Conservation (phyloP, 495 filamentous ascomycete species). For the Penicillium dipodomyicola region DNA sequence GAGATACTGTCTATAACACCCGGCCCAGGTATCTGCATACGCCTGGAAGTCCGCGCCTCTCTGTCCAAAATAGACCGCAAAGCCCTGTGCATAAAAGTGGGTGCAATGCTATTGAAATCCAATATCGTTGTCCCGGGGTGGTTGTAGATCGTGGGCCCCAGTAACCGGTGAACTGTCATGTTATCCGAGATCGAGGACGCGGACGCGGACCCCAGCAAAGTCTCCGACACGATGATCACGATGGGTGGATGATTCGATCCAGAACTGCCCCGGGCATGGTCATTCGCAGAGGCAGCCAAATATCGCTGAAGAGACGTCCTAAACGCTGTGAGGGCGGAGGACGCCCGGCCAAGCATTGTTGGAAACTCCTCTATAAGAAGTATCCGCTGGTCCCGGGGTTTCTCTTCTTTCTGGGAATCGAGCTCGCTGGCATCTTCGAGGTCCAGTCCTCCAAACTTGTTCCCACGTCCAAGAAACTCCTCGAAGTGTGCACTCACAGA, state of each 20-base stretch:
- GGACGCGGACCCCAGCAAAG: conserved; percentile 69
- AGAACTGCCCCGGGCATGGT: conserved; percentile 14
- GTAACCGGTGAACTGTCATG: conserved; percentile 82
- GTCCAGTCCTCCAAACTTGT: conserved; percentile 75
- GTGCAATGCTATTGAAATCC: conserved; percentile 89
- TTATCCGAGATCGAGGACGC: conserved; percentile 76
- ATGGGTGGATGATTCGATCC: conserved; percentile 60
- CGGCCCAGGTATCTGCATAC: conserved; percentile 65
- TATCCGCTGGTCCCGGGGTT: conserved; percentile 45
- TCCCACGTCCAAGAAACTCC: conserved; percentile 78
- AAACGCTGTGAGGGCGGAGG: conserved; percentile 68
- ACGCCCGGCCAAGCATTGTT: conserved; percentile 68
- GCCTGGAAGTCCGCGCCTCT: conserved; percentile 68
- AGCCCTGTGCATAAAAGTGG: conserved; percentile 81
- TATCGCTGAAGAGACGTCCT: conserved; percentile 70
- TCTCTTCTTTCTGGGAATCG: conserved; percentile 2
- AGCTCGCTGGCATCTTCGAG: conserved; percentile 29
- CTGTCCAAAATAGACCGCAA: conserved; percentile 75
- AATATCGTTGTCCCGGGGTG: conserved; percentile 74
- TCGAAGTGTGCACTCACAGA: conserved; percentile 78
- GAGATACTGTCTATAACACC: conserved; percentile 70
- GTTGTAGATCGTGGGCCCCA: conserved; percentile 78
- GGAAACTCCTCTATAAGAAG: conserved; percentile 96
- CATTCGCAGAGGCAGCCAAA: conserved; percentile 50
- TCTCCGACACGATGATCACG: conserved; percentile 89